Percentiles rank a stretch among this genome's conserved stretches.
These are phyloP conservation scores for Metarhizium brunneum DNA, from an alignment of 2,329 filamentous ascomycete species.

Conservation along the genomic window DNA sequence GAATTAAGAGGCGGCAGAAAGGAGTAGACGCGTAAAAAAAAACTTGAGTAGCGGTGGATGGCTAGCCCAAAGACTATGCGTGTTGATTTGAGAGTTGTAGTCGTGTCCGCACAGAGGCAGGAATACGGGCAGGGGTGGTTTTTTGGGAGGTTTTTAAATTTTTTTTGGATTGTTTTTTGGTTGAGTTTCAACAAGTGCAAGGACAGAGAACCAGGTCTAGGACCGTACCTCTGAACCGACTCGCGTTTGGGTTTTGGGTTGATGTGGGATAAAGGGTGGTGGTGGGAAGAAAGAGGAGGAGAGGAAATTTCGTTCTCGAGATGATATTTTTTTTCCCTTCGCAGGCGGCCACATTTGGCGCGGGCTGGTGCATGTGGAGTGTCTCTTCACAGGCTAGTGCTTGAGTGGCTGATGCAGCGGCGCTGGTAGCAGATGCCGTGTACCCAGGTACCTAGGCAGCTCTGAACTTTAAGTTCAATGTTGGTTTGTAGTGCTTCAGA, in stretches of 20 bases:
- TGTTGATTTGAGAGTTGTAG: constrained; percentile 11
- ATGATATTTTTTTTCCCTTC: constrained; percentile 23
- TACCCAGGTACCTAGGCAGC: background rate
- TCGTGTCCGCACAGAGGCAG: constrained; percentile 20
- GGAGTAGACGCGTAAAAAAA: background rate
- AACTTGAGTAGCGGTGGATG: constrained; percentile 7
- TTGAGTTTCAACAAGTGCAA: constrained; percentile 42
- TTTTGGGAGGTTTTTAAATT: constrained; percentile 49
- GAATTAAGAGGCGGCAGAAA: constrained; percentile 3
- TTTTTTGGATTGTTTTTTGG: constrained; percentile 48
- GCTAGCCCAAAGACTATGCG: constrained; percentile 7
- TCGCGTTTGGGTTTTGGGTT: constrained; percentile 34
- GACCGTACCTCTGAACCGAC: constrained; percentile 47
- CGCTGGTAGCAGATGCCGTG: background rate
- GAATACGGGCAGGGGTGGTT: constrained; percentile 39
- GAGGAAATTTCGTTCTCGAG: constrained; percentile 27
- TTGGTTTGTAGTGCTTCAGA: background rate
- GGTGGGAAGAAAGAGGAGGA: constrained; percentile 33
- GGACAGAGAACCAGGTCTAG: constrained; percentile 52
- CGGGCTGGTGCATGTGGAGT: constrained; percentile 11
- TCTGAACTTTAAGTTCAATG: background rate
- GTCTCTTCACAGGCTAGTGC: constrained; percentile 5
- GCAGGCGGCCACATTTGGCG: constrained; percentile 7
- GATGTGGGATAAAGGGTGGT: constrained; percentile 39
- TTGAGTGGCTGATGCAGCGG: background rate